Evolutionary conservation across 176 grass and related monocot genomes (phyloP).

Genomic region (Alloteropsis semialata): DNA sequence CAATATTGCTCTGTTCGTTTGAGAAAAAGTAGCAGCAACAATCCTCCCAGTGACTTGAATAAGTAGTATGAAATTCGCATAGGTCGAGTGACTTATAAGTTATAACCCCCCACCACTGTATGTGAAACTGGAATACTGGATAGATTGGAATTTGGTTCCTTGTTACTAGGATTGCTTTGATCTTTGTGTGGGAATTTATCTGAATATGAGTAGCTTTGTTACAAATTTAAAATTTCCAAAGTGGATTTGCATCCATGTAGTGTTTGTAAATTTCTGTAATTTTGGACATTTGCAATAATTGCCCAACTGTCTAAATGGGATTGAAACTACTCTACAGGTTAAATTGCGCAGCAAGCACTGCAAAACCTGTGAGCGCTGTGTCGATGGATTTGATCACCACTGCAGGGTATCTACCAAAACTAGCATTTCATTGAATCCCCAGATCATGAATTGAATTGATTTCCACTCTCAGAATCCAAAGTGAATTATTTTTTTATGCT

Average conservation of each 20-base stretch:
- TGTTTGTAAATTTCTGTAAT: too few species aligned
- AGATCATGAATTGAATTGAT: background rate
- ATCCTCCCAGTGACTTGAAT: too few species aligned
- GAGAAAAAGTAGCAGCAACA: background rate
- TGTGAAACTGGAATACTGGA: too few species aligned
- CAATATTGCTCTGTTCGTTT: background rate
- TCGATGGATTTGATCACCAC: constrained; percentile 99
- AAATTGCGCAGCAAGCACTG: constrained; percentile 97
- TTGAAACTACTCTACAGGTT: constrained; percentile 42
- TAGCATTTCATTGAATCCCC: background rate
- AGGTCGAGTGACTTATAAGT: background rate
- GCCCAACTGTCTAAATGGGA: background rate
- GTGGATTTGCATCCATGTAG: too few species aligned
- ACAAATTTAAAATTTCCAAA: too few species aligned
- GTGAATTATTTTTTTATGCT: background rate
- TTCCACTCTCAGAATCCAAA: background rate
- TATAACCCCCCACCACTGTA: too few species aligned
- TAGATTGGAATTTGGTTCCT: too few species aligned
- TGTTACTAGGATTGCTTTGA: too few species aligned
- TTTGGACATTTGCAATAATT: background rate
- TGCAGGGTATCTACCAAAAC: constrained; percentile 63
- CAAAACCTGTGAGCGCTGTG: constrained; percentile 85
- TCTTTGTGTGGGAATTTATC: too few species aligned
- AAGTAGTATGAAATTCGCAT: too few species aligned
- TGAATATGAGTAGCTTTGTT: too few species aligned